Evolutionary conservation across 768 basidiomycete genomes (phyloP).

Genomic region (Pluteus cervinus): DNA sequence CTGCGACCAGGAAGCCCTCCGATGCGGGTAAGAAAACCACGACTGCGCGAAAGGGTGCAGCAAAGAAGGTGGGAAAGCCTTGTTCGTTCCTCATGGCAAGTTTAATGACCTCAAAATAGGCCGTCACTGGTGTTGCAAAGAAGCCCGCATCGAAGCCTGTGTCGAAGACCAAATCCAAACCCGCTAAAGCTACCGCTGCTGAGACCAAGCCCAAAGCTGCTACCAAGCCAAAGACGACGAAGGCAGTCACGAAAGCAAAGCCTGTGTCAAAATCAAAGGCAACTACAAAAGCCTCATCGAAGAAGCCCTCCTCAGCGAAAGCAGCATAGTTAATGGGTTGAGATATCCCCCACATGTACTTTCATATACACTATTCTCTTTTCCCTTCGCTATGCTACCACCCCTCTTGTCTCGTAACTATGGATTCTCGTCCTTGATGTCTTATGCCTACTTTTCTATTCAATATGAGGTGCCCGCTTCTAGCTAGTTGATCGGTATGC

Average conservation of each 20-base stretch:
- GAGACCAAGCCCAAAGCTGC: slow-evolving; percentile 25
- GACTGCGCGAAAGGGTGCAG: slow-evolving; percentile 17
- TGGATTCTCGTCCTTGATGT: too few relatives aligned
- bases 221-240: slow-evolving; percentile 6
- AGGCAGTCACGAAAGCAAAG: slow-evolving; percentile 37
- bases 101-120: slow-evolving; percentile 6
- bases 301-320: too few relatives aligned
- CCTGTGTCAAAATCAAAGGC: slow-evolving; percentile 36
- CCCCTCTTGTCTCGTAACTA: too few relatives aligned
- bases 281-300: slow-evolving; percentile 26
- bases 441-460: too few relatives aligned
- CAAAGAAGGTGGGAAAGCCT: slow-evolving; percentile 22
- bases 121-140: slow-evolving; percentile 10
- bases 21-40: slow-evolving; percentile 14
- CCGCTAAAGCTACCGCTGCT: slow-evolving; percentile 21
- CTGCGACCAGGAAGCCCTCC: slow-evolving; percentile 12
- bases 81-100: too few relatives aligned
- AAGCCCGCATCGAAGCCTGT: slow-evolving; percentile 26
- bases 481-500: too few relatives aligned
- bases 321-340: too few relatives aligned
- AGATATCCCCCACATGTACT: too few relatives aligned
- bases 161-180: slow-evolving; percentile 28
- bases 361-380: too few relatives aligned
- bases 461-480: too few relatives aligned
- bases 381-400: too few relatives aligned